Evolutionary conservation across 257 asterid species (phyloP).

Genomic region (Petunia axillaris): DNA sequence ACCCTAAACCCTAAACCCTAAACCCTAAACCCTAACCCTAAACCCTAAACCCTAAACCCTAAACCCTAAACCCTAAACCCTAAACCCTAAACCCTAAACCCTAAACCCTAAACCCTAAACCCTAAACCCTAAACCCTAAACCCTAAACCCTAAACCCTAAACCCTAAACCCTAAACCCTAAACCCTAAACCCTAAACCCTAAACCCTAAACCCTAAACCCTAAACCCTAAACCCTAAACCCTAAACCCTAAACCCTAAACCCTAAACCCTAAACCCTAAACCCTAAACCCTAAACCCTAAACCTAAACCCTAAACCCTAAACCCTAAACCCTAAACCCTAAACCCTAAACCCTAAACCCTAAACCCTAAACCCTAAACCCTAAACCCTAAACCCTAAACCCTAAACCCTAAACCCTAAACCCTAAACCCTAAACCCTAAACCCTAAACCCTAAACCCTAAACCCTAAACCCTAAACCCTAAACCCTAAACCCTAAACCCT

Average conservation of each 20-base stretch:
- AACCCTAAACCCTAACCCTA: neutral
- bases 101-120: too few relatives aligned
- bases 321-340: conserved; percentile 23
- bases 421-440: conserved; percentile 30
- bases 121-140: too few relatives aligned
- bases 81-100: too few relatives aligned
- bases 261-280: conserved; percentile 17
- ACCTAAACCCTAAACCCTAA: conserved; percentile 9
- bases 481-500: conserved; percentile 29
- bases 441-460: conserved; percentile 33
- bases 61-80: too few relatives aligned
- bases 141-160: too few relatives aligned
- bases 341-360: conserved; percentile 1
- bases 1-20: conserved; percentile 14
- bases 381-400: conserved; percentile 22
- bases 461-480: conserved; percentile 32
- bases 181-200: conserved; percentile 2
- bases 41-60: neutral
- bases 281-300: conserved; percentile 19
- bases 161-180: conserved; percentile 11
- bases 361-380: conserved; percentile 26
- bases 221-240: conserved; percentile 22
- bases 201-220: conserved; percentile 19
- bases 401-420: conserved; percentile 24
- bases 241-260: conserved; percentile 15